Percentiles rank a stretch among this genome's conserved stretches.
These are phyloP conservation scores for Magnusiomyces suaveolens DNA, from an alignment of 1,139 yeast species.

Conservation along the genomic window DNA sequence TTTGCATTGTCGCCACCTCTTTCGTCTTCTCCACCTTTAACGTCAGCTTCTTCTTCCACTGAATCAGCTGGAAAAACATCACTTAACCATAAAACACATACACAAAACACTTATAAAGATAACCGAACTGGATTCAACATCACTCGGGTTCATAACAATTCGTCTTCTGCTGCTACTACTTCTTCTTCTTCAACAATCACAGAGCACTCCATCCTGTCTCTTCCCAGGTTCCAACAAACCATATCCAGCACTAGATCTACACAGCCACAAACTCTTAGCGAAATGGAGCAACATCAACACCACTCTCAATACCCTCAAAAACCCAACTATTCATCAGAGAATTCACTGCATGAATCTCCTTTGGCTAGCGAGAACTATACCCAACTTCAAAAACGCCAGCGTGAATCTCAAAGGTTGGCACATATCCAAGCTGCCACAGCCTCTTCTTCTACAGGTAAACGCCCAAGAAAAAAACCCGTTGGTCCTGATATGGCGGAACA, in stretches of 20 bases:
- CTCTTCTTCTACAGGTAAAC: background rate
- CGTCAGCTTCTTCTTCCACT: background rate
- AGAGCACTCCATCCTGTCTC: background rate
- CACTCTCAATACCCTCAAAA: background rate
- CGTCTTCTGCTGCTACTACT: background rate
- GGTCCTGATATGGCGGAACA: conserved; percentile 2
- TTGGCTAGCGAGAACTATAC: background rate
- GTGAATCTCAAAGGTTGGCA: background rate
- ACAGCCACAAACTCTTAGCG: background rate
- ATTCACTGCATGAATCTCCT: background rate
- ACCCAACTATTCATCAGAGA: background rate
- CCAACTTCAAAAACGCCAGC: background rate
- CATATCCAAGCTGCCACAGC: background rate
- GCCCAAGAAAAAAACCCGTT: conserved; percentile 3
- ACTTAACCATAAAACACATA: background rate
- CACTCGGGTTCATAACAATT: background rate
- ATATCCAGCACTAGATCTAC: background rate
- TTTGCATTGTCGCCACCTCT: background rate
- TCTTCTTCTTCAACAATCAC: background rate
- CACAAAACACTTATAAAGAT: background rate
- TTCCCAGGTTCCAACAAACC: background rate
- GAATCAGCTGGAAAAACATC: background rate
- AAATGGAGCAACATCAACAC: background rate
- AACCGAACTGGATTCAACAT: background rate
- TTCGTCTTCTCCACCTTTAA: background rate